These are phyloP conservation scores for Liriodendron chinense DNA, from an alignment of 164 flowering plant genomes.

Conservation along the genomic window DNA sequence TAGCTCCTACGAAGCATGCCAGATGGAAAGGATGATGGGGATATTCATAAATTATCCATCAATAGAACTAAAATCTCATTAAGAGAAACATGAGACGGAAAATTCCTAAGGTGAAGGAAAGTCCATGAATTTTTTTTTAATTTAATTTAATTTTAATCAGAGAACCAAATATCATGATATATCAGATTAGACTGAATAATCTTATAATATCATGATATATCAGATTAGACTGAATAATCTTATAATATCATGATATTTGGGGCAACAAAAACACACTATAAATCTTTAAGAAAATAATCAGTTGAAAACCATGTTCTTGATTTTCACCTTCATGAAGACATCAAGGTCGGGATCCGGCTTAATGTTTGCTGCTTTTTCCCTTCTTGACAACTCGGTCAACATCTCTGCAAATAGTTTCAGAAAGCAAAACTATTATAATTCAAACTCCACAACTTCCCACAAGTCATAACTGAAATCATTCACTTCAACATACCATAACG, in stretches of 20 bases:
- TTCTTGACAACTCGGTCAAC: constrained; percentile 61
- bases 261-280: background rate
- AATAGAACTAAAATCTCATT: background rate
- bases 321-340: constrained; percentile 87
- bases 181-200: too few relatives aligned
- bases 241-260: too few relatives aligned
- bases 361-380: constrained; percentile 50
- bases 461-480: background rate
- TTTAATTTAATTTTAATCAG: too few relatives aligned
- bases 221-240: too few relatives aligned
- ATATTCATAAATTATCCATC: background rate
- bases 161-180: background rate
- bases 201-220: background rate
- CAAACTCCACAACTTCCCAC: background rate
- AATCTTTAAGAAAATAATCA: too few relatives aligned
- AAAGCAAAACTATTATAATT: background rate
- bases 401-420: background rate
- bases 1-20: background rate
- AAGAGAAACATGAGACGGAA: background rate
- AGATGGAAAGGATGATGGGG: background rate
- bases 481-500: constrained; percentile 32
- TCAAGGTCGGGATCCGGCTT: constrained; percentile 32
- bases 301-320: background rate
- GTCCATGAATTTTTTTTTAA: too few relatives aligned
- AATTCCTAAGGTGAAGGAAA: background rate